Base-by-base conservation (phyloP, 805 yeast genomes). In the Schwanniomyces pseudopolymorphus region DNA sequence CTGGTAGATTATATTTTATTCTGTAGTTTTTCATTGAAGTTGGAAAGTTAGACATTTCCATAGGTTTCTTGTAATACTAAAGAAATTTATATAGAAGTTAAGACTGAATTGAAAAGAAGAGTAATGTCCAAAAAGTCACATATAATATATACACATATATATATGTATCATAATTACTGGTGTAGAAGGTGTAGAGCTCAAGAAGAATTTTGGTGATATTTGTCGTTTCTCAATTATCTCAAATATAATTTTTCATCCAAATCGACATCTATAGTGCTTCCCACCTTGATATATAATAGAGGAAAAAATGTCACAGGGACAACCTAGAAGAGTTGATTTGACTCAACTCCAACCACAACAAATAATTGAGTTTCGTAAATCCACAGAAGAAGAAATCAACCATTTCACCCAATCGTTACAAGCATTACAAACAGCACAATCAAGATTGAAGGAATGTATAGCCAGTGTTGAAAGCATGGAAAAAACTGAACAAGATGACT, bases 371-470 rank as follows among this genome's bases (percentile, higher is more conserved):
- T 82, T 94, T 64, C 87, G 94, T 56, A 84, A 84, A 54, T 87
- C 85, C 58, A 77, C 94, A 19, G 92, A 89, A 55, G 84, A 82
- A 57, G 99, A 94, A 62, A 72, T 91, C 33, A 88, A 87, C 56
- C 96, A 91, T 59, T 83, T 94, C 57, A 79, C 88, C 16, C 84
- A 85, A 40, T 91, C 98, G 0, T 77, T 87, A 48, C 85, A 83
- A 54, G 96, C 97, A 4, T 77, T 94, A 36, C 81, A 82, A 48
- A 78, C 89, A 39, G 98, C 98, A 2, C 87, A 85, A 59, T 67
- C 77, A 42, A 91, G 88, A 67, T 88, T 90, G 61, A 77, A 77
- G 53, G 96, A 91, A 54, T 92, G 97, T 64, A 77, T 83, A 14
- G 73, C 74, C 35, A 85, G 89, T 52, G 83, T 94, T 40, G 79